Conservation (phyloP, 306 rosid species). For the Styphnolobium japonicum region DNA sequence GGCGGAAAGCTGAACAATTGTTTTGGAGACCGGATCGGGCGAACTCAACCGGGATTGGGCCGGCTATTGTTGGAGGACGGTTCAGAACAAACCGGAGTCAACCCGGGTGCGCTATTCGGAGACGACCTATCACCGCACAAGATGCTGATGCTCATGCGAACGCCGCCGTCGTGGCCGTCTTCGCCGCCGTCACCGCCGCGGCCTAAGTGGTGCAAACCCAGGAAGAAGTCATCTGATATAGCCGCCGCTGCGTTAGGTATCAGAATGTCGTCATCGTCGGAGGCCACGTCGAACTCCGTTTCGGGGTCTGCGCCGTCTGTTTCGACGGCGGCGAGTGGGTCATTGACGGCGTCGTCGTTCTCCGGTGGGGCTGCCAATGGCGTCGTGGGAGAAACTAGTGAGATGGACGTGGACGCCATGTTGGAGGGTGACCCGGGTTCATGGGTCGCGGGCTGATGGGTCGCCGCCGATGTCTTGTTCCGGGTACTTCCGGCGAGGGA, state of each 20-base stretch:
- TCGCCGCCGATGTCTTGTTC: slow-evolving; percentile 19
- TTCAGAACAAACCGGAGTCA: not conserved
- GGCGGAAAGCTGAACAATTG: not conserved
- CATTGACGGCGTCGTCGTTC: not conserved
- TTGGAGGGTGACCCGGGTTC: not conserved
- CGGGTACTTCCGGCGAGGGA: slow-evolving; percentile 66
- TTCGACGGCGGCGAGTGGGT: not conserved
- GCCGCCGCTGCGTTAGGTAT: slow-evolving; percentile 42
- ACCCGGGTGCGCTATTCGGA: not conserved
- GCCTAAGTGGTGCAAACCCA: slow-evolving; percentile 24
- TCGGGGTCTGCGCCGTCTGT: not conserved
- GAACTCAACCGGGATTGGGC: not conserved
- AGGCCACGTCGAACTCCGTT: not conserved
- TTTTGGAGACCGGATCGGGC: not conserved
- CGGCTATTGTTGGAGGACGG: not conserved
- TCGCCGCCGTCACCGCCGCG: not conserved
- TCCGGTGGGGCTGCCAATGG: slow-evolving; percentile 4
- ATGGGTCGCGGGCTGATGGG: not conserved
- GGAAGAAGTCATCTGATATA: slow-evolving; percentile 39
- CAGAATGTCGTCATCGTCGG: slow-evolving; percentile 26
- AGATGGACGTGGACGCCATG: too few species aligned
- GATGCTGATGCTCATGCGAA: too few species aligned
- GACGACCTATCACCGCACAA: too few species aligned
- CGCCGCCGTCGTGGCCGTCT: too few species aligned
- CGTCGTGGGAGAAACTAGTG: slow-evolving; percentile 33